These are phyloP conservation scores for Funneliformis mosseae DNA, from an alignment of 192 early-diverging fungal genomes.

Conservation along the genomic window DNA sequence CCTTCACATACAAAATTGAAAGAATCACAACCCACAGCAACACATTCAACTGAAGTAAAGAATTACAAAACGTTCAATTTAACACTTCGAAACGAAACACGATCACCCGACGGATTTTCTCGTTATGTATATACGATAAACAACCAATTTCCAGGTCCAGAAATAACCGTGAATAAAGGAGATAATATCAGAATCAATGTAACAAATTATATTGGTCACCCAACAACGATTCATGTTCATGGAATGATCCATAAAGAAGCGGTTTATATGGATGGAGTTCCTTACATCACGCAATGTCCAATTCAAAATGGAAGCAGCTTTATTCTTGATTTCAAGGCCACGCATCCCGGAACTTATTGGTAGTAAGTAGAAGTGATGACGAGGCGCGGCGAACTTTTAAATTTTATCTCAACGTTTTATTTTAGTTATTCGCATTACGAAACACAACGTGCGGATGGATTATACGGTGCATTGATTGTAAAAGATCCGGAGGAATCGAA, in stretches of 20 bases:
- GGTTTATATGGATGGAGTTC: constrained; percentile 53
- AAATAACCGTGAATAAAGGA: neutral
- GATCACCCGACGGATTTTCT: neutral
- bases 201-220: constrained; percentile 44
- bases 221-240: constrained; percentile 56
- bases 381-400: neutral
- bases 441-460: constrained; percentile 47
- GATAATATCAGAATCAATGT: neutral
- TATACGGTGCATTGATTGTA: constrained; percentile 44
- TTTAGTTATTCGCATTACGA: constrained; percentile 51
- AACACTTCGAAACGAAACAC: neutral
- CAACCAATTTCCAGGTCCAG: neutral
- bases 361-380: neutral
- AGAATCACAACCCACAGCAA: neutral
- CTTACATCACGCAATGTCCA: constrained; percentile 63
- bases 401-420: constrained; percentile 31
- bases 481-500: constrained; percentile 42
- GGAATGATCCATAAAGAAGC: constrained; percentile 47
- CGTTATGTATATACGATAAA: neutral
- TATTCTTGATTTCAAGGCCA: constrained; percentile 47
- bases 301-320: constrained; percentile 49
- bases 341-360: constrained; percentile 51
- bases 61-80: neutral
- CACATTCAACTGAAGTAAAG: neutral
- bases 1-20: neutral